Percentiles rank a stretch among this genome's conserved stretches.
Evolutionary conservation across 345 rosid genomes (phyloP).

Genomic region (Microcos paniculata): DNA sequence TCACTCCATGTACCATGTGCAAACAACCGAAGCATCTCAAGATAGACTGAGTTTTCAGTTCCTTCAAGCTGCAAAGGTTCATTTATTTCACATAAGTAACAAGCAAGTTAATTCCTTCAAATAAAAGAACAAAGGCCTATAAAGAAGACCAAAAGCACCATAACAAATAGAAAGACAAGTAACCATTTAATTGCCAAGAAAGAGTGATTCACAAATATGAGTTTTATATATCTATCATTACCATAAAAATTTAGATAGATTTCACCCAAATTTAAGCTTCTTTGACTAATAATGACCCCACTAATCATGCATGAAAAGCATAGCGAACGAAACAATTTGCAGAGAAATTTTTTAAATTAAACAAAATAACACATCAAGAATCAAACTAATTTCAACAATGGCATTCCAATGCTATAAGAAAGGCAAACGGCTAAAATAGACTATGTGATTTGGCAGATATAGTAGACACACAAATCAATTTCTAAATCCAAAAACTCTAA

Average conservation of each 20-base stretch:
- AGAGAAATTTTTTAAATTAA: neutral
- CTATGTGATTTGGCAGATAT: too few relatives aligned
- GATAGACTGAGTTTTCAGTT: slow-evolving; percentile 50
- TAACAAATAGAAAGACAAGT: neutral
- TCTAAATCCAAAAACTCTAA: neutral
- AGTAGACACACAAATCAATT: neutral
- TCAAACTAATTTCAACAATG: neutral
- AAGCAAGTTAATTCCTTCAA: neutral
- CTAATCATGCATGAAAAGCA: neutral
- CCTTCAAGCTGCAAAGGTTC: slow-evolving; percentile 74
- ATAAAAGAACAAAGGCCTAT: neutral
- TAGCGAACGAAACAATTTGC: neutral
- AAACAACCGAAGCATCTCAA: slow-evolving; percentile 71
- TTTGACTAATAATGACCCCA: neutral
- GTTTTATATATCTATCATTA: neutral
- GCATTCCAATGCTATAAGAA: neutral
- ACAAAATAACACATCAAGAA: neutral
- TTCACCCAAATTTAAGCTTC: neutral
- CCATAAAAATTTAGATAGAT: neutral
- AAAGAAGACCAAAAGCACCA: neutral
- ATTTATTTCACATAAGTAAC: slow-evolving; percentile 1
- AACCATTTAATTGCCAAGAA: neutral
- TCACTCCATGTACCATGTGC: slow-evolving; percentile 96
- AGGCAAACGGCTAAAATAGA: neutral
- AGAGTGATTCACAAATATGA: neutral